Conservation (phyloP, 2,329 filamentous ascomycete genomes). For the Ophiostoma sp. region DNA sequence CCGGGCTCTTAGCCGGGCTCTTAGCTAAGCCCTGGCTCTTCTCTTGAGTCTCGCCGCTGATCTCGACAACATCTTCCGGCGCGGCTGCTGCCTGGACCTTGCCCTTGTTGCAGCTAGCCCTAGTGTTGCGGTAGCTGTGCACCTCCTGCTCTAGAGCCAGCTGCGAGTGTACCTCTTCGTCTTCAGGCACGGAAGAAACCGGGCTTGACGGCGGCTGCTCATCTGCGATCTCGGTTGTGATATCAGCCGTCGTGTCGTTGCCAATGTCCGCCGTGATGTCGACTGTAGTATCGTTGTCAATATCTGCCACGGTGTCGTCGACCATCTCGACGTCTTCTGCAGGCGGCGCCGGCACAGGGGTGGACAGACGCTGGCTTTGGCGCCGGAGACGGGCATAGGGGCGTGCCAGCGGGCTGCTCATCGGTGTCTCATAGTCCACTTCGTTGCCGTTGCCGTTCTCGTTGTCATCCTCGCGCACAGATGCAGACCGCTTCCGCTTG, state of each 20-base stretch:
- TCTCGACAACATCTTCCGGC: too few species aligned
- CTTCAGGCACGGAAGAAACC: constrained; percentile 21
- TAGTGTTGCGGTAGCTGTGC: constrained; percentile 25
- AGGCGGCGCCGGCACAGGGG: background rate
- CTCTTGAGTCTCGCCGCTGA: background rate
- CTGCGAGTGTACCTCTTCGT: constrained; percentile 32
- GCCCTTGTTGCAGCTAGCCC: background rate
- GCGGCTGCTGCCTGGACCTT: constrained; percentile 20
- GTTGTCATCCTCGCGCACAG: constrained; percentile 13
- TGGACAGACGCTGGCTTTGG: background rate
- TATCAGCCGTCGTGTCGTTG: constrained; percentile 9
- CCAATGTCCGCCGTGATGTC: background rate
- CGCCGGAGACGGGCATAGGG: constrained; percentile 5
- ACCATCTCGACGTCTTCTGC: background rate
- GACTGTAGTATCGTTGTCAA: constrained; percentile 5
- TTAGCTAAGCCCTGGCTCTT: background rate
- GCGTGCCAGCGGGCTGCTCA: constrained; percentile 8
- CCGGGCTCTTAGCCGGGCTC: background rate
- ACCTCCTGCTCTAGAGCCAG: constrained; percentile 27
- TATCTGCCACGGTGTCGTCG: background rate
- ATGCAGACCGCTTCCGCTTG: constrained; percentile 26
- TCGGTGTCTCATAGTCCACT: background rate
- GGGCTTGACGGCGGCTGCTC: background rate
- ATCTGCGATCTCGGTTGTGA: background rate
- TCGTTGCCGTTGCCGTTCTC: background rate